A percentile compares a stretch with the other conserved stretches of the same genome.
Conservation (phyloP, 2,329 filamentous ascomycete genomes). For the Cadophora malorum region DNA sequence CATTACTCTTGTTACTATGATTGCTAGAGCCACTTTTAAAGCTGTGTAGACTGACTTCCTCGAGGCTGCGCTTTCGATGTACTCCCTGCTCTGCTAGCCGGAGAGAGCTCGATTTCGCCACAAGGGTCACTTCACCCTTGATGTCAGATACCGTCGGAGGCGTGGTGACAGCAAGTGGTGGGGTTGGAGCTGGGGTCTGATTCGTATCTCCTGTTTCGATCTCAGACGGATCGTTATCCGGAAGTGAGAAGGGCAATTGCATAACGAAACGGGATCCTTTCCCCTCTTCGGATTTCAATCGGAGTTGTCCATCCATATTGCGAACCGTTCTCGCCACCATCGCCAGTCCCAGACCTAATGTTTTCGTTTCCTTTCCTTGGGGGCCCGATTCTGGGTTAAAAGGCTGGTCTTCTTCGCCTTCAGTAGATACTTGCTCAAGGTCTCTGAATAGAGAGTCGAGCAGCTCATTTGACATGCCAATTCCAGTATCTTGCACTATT, state of each 20-base stretch:
- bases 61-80: conserved; percentile 33
- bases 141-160: conserved; percentile 41
- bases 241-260: conserved; percentile 74
- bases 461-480: conserved; percentile 68
- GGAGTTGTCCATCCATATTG: conserved; percentile 90
- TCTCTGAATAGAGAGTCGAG: conserved; percentile 64
- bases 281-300: conserved; percentile 82
- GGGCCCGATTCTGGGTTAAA: conserved; percentile 20
- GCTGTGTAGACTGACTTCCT: conserved; percentile 40
- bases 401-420: conserved; percentile 45
- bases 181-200: not conserved
- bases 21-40: conserved; percentile 40
- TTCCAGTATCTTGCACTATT: conserved; percentile 76
- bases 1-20: conserved; percentile 41
- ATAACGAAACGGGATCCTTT: conserved; percentile 85
- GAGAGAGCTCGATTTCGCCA: conserved; percentile 54
- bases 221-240: not conserved
- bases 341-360: conserved; percentile 82
- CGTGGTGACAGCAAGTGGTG: conserved; percentile 19
- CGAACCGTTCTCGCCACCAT: conserved; percentile 84
- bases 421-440: conserved; percentile 62
- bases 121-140: conserved; percentile 64
- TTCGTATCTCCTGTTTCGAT: not conserved
- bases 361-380: conserved; percentile 51
- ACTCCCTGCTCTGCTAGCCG: conserved; percentile 25